Percentiles rank a stretch among this genome's conserved stretches.
Evolutionary conservation across 371 early-diverging fungal species (phyloP).

Genomic region (Mucor ambiguus): DNA sequence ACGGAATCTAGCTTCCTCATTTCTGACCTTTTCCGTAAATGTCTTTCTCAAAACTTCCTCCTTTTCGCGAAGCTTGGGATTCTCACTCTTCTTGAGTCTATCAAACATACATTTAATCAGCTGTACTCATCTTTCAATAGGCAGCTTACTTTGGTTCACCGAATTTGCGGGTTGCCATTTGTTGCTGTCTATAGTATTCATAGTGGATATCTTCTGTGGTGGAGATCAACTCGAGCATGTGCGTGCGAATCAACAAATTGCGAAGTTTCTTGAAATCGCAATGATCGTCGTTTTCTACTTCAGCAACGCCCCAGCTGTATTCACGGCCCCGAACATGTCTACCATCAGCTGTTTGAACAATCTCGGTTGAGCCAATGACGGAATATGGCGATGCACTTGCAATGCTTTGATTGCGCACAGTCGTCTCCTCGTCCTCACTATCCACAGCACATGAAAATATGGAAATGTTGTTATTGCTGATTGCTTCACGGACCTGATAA

Average conservation of each 20-base stretch:
- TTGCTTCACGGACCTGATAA: constrained; percentile 7
- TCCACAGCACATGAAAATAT: constrained; percentile 81
- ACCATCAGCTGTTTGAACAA: constrained; percentile 76
- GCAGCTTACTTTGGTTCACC: constrained; percentile 63
- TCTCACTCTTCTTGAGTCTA: constrained; percentile 55
- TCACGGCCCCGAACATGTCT: constrained; percentile 82
- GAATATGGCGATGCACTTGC: constrained; percentile 94
- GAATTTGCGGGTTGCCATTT: constrained; percentile 82
- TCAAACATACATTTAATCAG: not conserved
- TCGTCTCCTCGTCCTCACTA: constrained; percentile 82
- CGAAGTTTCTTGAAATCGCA: constrained; percentile 95
- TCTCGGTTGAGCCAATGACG: constrained; percentile 87
- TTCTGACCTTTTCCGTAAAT: constrained; percentile 91
- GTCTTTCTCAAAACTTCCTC: constrained; percentile 89
- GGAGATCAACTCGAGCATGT: constrained; percentile 91
- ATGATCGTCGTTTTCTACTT: constrained; percentile 88
- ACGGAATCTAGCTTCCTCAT: constrained; percentile 91
- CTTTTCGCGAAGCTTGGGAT: constrained; percentile 90
- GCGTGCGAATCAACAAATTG: constrained; percentile 87
- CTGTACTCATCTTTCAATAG: not conserved
- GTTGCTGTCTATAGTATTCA: constrained; percentile 82
- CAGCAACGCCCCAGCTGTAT: constrained; percentile 94
- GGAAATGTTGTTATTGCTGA: constrained; percentile 75
- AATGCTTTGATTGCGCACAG: constrained; percentile 77
- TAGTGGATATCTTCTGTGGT: constrained; percentile 91